These are phyloP conservation scores for Beauveria caledonica DNA, from an alignment of 2,329 filamentous ascomycete species.

Conservation along the genomic window DNA sequence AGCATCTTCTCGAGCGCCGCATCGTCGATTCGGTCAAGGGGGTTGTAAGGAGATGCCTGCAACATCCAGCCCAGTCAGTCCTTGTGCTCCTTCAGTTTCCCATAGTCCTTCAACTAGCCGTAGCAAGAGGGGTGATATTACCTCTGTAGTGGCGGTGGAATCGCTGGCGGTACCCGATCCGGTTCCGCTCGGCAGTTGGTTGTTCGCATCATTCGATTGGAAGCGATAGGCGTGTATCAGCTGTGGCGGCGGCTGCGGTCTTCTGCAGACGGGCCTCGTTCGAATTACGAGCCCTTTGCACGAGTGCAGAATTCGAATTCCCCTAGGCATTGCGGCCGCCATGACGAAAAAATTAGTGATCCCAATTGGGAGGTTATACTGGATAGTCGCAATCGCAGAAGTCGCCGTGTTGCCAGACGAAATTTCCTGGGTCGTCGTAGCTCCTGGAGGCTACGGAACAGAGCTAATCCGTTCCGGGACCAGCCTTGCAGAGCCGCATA, in stretches of 20 bases:
- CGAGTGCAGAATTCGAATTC: constrained; percentile 10
- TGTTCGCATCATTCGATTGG: constrained; percentile 27
- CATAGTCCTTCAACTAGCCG: background rate
- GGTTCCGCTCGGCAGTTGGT: constrained; percentile 18
- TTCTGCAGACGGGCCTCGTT: background rate
- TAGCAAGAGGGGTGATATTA: background rate
- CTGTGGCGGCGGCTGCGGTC: background rate
- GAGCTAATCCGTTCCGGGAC: constrained; percentile 8
- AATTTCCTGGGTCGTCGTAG: constrained; percentile 4
- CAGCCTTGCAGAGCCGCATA: background rate
- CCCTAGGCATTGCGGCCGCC: constrained; percentile 5
- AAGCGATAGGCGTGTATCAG: constrained; percentile 14
- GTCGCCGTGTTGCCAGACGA: background rate
- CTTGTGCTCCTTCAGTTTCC: background rate
- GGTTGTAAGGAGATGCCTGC: constrained; percentile 12
- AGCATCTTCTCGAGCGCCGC: constrained; percentile 28
- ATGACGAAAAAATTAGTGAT: background rate
- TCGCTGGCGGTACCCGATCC: constrained; percentile 9
- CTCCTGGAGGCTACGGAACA: constrained; percentile 1
- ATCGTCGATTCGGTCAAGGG: constrained; percentile 24
- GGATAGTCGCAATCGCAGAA: background rate
- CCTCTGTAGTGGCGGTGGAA: background rate
- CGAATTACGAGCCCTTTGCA: constrained; percentile 24
- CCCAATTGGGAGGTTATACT: background rate
- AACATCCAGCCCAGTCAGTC: constrained; percentile 12